Evolutionary conservation across 2,329 filamentous ascomycete genomes (phyloP).

Genomic region (Fusarium nurragi): DNA sequence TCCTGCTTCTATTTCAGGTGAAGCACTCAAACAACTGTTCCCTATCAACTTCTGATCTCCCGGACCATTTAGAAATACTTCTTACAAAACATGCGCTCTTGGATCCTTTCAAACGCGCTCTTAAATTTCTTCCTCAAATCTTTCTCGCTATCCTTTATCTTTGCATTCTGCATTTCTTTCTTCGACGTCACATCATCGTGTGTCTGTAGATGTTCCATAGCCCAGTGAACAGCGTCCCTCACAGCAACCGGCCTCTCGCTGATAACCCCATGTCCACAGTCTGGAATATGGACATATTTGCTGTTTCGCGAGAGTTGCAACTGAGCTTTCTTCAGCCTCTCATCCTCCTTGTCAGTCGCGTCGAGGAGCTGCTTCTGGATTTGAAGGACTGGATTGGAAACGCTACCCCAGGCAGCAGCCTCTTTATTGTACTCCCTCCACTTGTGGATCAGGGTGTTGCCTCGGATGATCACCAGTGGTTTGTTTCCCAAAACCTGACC

Average conservation of each 20-base stretch:
- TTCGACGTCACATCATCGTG: accelerated
- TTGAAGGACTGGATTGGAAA: slow-evolving; percentile 1
- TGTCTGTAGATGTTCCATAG: slow-evolving; percentile 15
- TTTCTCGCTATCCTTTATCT: accelerated
- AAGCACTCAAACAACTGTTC: not conserved
- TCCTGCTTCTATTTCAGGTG: not conserved
- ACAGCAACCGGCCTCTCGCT: slow-evolving; percentile 27
- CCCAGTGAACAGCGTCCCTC: slow-evolving; percentile 23
- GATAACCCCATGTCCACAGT: slow-evolving; percentile 32
- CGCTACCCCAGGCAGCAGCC: not conserved
- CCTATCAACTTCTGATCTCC: not conserved
- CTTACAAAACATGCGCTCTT: not conserved
- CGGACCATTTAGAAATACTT: not conserved
- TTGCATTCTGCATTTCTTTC: accelerated
- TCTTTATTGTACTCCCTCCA: slow-evolving; percentile 32
- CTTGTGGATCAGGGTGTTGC: slow-evolving; percentile 30
- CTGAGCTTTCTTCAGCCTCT: slow-evolving; percentile 34
- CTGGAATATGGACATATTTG: slow-evolving; percentile 34
- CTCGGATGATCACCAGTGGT: slow-evolving; percentile 33
- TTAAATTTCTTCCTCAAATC: not conserved
- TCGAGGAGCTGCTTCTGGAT: slow-evolving; percentile 27
- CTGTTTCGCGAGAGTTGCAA: slow-evolving; percentile 24
- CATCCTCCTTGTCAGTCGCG: slow-evolving; percentile 30
- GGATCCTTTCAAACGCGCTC: not conserved
- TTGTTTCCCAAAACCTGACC: slow-evolving; percentile 16